Conservation (phyloP, 1,284 basidiomycete species). For the Prillingera fragicola region DNA sequence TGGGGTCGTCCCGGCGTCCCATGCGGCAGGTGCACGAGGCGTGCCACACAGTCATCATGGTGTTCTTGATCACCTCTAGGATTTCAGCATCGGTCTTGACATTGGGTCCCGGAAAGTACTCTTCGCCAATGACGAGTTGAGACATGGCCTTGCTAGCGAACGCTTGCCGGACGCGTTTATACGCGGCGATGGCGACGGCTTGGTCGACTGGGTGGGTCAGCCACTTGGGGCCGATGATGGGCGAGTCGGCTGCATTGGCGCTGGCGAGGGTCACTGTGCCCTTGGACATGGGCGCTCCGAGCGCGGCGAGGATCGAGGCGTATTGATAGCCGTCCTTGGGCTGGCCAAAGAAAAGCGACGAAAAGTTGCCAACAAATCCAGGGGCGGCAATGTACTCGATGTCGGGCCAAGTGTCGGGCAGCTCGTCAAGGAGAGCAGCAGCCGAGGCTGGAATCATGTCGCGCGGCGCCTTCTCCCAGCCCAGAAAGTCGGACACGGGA, state of each 20-base stretch:
- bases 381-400: slow-evolving; percentile 1
- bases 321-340: slow-evolving; percentile 8
- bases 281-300: background rate
- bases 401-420: slow-evolving; percentile 1
- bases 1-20: slow-evolving; percentile 5
- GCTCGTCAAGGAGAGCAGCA: background rate
- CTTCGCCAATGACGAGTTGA: background rate
- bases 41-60: slow-evolving; percentile 4
- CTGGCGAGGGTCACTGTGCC: background rate
- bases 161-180: slow-evolving; percentile 1
- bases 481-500: background rate
- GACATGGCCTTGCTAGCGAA: background rate
- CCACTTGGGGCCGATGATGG: slow-evolving; percentile 1
- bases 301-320: slow-evolving; percentile 2
- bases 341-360: background rate
- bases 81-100: slow-evolving; percentile 4
- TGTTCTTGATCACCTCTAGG: background rate
- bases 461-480: background rate
- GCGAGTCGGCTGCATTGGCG: background rate
- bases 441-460: background rate
- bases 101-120: slow-evolving; percentile 2
- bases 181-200: slow-evolving; percentile 3
- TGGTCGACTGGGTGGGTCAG: slow-evolving; percentile 5
- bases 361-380: slow-evolving; percentile 1
- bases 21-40: slow-evolving; percentile 4